Evolutionary conservation across 768 basidiomycete species (phyloP).

Genomic region (Phaeolepiota aurea): DNA sequence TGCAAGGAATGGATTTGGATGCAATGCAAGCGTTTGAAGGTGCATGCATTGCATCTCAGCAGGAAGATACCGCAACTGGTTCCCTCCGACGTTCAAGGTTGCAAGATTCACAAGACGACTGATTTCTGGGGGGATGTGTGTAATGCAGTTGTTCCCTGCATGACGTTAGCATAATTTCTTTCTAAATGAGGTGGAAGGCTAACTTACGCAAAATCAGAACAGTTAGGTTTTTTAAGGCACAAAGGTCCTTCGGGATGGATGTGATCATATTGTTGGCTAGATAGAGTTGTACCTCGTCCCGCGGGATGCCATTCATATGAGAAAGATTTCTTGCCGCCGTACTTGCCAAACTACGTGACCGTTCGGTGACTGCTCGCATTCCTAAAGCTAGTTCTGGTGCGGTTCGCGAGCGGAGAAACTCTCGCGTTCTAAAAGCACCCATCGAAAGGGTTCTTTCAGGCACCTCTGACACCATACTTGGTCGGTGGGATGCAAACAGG

Average conservation of each 20-base stretch:
- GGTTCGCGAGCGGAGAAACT: conserved; percentile 17
- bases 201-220: conserved; percentile 58
- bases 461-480: background rate
- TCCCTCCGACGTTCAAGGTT: conserved; percentile 55
- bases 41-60: conserved; percentile 55
- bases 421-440: conserved; percentile 3
- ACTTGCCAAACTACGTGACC: conserved; percentile 20
- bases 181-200: conserved; percentile 1
- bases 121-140: conserved; percentile 57
- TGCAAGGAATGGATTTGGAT: conserved; percentile 54
- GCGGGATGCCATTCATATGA: conserved; percentile 27
- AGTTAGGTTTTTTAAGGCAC: conserved; percentile 46
- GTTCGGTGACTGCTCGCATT: conserved; percentile 11
- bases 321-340: conserved; percentile 11
- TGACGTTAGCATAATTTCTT: conserved; percentile 8
- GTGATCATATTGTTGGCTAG: conserved; percentile 48
- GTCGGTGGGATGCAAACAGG: no score
- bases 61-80: conserved; percentile 51
- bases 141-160: conserved; percentile 52
- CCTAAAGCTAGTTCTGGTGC: conserved; percentile 11
- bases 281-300: conserved; percentile 47
- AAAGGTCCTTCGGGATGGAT: conserved; percentile 47
- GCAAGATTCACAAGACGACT: conserved; percentile 40
- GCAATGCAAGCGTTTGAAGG: conserved; percentile 35
- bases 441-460: no score